Evolutionary conservation across 1,284 basidiomycete genomes (phyloP).

Genomic region (Ceraceosorus guamensis): DNA sequence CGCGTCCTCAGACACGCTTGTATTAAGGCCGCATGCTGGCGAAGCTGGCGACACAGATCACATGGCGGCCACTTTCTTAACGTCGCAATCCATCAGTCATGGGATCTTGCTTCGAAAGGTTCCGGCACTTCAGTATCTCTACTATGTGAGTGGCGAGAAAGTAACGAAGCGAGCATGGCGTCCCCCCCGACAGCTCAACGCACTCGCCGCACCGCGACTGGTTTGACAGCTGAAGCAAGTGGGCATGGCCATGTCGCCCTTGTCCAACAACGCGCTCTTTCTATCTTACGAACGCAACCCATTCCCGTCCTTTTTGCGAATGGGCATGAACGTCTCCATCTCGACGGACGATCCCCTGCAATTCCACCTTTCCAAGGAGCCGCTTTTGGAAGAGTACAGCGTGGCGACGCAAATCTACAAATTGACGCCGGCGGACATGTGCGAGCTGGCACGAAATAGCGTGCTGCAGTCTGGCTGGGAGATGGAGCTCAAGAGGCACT

Average conservation of each 20-base stretch:
- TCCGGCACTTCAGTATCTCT: slow-evolving; percentile 66
- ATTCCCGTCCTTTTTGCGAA: slow-evolving; percentile 91
- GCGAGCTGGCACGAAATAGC: slow-evolving; percentile 88
- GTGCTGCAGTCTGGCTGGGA: slow-evolving; percentile 96
- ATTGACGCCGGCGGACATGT: slow-evolving; percentile 53
- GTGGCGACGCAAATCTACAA: slow-evolving; percentile 66
- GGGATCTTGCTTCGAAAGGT: slow-evolving; percentile 96
- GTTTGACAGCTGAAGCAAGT: slow-evolving; percentile 35
- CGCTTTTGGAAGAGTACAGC: slow-evolving; percentile 91
- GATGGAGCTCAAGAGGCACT: slow-evolving; percentile 96
- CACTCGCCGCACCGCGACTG: background rate
- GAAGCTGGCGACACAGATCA: slow-evolving; percentile 99
- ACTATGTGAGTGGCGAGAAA: slow-evolving; percentile 68
- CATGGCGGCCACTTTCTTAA: slow-evolving; percentile 87
- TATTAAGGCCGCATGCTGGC: slow-evolving; percentile 91
- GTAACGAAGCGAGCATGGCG: background rate
- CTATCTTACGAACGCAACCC: slow-evolving; percentile 95
- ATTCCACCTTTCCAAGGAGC: slow-evolving; percentile 57
- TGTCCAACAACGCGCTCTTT: slow-evolving; percentile 97
- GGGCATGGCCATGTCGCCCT: slow-evolving; percentile 83
- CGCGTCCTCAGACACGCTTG: slow-evolving; percentile 61
- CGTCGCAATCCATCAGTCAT: slow-evolving; percentile 95
- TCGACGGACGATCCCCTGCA: slow-evolving; percentile 82
- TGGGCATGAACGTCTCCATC: slow-evolving; percentile 89
- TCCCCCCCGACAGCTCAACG: background rate